These are phyloP conservation scores for Geotrichum ghanense DNA, from an alignment of 805 yeast genomes.

Conservation along the genomic window DNA sequence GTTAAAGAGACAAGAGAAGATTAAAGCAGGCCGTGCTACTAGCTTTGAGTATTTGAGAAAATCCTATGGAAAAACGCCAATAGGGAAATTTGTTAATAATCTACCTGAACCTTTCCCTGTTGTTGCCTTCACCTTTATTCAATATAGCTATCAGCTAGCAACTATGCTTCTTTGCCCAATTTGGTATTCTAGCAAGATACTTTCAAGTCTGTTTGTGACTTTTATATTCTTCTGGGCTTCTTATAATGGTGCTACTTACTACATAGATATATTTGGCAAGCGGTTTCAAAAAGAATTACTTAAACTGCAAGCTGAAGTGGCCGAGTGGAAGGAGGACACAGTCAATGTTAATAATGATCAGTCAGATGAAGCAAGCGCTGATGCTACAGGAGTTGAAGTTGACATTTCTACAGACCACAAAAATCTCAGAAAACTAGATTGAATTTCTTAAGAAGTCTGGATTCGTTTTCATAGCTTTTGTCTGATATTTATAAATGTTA, in stretches of 20 bases:
- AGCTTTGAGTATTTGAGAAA: conserved; percentile 77
- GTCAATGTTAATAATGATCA: too few relatives aligned
- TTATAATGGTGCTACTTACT: conserved; percentile 91
- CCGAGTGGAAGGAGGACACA: conserved; percentile 37
- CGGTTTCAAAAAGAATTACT: conserved; percentile 78
- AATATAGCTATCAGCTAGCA: conserved; percentile 71
- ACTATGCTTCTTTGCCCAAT: conserved; percentile 86
- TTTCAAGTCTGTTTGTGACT: conserved; percentile 57
- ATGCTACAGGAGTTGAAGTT: too few relatives aligned
- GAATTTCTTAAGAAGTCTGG: too few relatives aligned
- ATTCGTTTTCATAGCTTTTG: too few relatives aligned
- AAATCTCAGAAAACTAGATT: too few relatives aligned
- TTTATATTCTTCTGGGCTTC: conserved; percentile 71
- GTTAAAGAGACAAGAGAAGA: conserved; percentile 63
- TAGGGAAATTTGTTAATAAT: conserved; percentile 71
- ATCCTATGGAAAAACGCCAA: conserved; percentile 47
- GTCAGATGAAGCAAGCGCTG: too few relatives aligned
- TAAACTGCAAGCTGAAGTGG: conserved; percentile 60
- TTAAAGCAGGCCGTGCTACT: conserved; percentile 75
- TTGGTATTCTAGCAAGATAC: conserved; percentile 62
- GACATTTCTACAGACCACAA: too few relatives aligned
- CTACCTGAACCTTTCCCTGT: conserved; percentile 83
- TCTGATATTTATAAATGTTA: too few relatives aligned
- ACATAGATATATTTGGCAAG: conserved; percentile 84
- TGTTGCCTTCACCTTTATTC: conserved; percentile 73